phyloP scores from a whole-genome alignment of 2,329 filamentous ascomycete species.

The Sclerotinia minor region DNA sequence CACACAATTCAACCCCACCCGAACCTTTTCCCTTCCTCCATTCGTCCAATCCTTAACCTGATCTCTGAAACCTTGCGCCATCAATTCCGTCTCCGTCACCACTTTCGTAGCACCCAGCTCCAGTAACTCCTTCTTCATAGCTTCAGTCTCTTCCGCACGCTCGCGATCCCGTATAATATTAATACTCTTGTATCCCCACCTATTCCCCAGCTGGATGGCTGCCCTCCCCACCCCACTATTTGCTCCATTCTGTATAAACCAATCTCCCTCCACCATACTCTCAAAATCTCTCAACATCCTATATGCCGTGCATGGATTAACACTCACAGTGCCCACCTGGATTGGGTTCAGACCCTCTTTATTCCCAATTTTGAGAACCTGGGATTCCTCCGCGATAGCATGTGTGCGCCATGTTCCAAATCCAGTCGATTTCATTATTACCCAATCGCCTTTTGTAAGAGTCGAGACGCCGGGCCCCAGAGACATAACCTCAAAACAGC shows the following conservation, averaged over 20 bases:
- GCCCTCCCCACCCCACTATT: constrained; percentile 91
- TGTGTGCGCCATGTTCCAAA: constrained; percentile 97
- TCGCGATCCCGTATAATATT: constrained; percentile 80
- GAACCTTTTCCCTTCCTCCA: constrained; percentile 68
- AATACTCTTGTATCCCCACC: constrained; percentile 89
- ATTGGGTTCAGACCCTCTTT: constrained; percentile 68
- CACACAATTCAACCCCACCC: constrained; percentile 87
- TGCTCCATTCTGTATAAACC: constrained; percentile 96
- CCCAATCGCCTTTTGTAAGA: constrained; percentile 77
- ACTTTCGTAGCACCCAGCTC: constrained; percentile 56
- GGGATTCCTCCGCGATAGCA: constrained; percentile 61
- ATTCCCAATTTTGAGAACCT: constrained; percentile 69
- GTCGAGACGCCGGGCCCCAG: constrained; percentile 58
- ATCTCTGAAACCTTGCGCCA: constrained; percentile 47
- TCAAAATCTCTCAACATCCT: constrained; percentile 85
- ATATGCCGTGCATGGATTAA: constrained; percentile 95
- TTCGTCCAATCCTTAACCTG: constrained; percentile 63
- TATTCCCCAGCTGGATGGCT: constrained; percentile 80
- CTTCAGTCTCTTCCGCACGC: constrained; percentile 62
- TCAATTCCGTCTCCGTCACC: constrained; percentile 51
- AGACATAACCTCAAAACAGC: constrained; percentile 83
- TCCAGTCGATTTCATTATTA: constrained; percentile 78
- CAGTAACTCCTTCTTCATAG: constrained; percentile 60
- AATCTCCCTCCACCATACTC: constrained; percentile 68
- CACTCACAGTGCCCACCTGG: constrained; percentile 83